Base-by-base conservation (phyloP, 768 basidiomycete genomes). In the Trametes cingulata region DNA sequence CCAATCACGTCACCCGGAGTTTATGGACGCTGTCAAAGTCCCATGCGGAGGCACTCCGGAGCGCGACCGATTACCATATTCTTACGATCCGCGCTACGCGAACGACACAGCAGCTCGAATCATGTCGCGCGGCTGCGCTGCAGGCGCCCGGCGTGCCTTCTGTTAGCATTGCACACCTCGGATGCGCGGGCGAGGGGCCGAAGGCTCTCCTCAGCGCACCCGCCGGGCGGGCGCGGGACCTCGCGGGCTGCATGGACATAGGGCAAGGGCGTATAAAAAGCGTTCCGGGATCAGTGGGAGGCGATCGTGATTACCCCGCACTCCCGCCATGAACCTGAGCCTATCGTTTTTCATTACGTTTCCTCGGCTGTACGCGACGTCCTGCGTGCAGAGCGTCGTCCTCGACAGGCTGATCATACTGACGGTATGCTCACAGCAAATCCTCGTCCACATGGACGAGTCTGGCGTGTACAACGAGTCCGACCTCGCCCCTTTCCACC, bases 381-480 rank as follows among this genome's bases (percentile, higher is more conserved):
- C 37, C n/a, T 58, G 60, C 49, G 27, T 15, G 27, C 55, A 52
- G 29, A 62, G 51, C 39, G 45, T 33, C 19, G n/a, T 46, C 29
- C 19, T 48, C n/a, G 61, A 58, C 27, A 63, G 61, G 43, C 52
- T 58, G 13, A 52, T 29, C 9, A 63, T 63, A 56, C 61, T 63
- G 22, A 63, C 39, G 19, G 56, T 68, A 66, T 65, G 67, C 58
- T 60, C 67, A 58, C 77, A 96, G 93, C 90, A 95, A 94, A 89
- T 97, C 37, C 82, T 96, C 47, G 87, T 89, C 71, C 93, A 95
- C 71, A 91, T 98, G 89, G 91, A 95, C 73, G 97, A 99, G 72
- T 94, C 93, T 1, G 90, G 90, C 6, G 88, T 93, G 45, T 98
- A 98, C 75, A 98, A 93, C 65, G 92, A 95, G 69, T 77, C 87